These are phyloP conservation scores for Aureobasidium sp. DNA, from an alignment of 2,329 filamentous ascomycete genomes.

Conservation along the genomic window DNA sequence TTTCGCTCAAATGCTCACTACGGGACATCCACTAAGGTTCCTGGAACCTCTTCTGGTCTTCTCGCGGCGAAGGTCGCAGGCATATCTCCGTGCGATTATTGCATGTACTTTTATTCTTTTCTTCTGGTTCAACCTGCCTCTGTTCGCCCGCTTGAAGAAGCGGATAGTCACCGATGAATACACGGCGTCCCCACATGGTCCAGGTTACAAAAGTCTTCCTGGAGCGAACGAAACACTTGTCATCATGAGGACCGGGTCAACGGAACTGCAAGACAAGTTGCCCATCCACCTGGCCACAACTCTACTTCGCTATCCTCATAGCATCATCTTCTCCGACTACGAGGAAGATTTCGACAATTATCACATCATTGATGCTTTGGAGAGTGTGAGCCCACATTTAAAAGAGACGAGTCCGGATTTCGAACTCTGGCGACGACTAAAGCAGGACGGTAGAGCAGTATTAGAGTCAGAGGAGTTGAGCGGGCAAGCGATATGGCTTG, in stretches of 20 bases:
- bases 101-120: not conserved
- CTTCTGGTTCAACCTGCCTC: not conserved
- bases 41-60: not conserved
- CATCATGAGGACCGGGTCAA: constrained; percentile 33
- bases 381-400: constrained; percentile 16
- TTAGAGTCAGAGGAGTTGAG: constrained; percentile 19
- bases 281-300: constrained; percentile 27
- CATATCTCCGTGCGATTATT: not conserved
- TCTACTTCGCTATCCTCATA: constrained; percentile 25
- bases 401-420: constrained; percentile 20
- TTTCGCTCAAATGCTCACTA: not conserved
- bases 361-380: constrained; percentile 24
- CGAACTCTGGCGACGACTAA: constrained; percentile 21
- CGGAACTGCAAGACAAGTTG: constrained; percentile 24
- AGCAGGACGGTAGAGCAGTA: constrained; percentile 15
- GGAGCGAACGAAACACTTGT: constrained; percentile 43
- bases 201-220: constrained; percentile 4
- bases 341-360: constrained; percentile 27
- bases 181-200: not conserved
- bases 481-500: not conserved
- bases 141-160: not conserved
- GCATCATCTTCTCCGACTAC: constrained; percentile 31
- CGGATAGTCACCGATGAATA: not conserved
- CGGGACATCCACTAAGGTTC: not conserved
- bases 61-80: not conserved